phyloP scores from a whole-genome alignment of 2,329 filamentous ascomycete species.

The Clathrospora elynae region DNA sequence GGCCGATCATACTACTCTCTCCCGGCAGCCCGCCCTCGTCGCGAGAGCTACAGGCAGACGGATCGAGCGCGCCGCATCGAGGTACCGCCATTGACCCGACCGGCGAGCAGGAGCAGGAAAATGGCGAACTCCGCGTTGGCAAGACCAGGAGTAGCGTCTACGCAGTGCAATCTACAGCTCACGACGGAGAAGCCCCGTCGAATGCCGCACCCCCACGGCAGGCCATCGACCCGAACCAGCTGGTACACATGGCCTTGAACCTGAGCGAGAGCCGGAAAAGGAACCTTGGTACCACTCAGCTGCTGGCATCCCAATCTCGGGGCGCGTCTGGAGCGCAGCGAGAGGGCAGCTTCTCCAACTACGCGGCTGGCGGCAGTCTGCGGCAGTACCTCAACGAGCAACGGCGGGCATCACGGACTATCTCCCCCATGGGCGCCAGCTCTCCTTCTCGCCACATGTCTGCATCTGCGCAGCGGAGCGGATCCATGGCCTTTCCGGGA shows the following conservation, averaged over 20 bases:
- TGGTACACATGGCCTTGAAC: slow-evolving; percentile 89
- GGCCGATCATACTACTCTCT: slow-evolving; percentile 21
- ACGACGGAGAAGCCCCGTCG: slow-evolving; percentile 12
- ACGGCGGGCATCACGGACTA: slow-evolving; percentile 64
- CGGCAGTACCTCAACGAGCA: slow-evolving; percentile 75
- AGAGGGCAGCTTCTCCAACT: slow-evolving; percentile 47
- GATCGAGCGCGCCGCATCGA: slow-evolving; percentile 8
- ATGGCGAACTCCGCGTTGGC: slow-evolving; percentile 23
- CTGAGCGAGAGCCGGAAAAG: slow-evolving; percentile 77
- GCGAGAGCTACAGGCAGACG: slow-evolving; percentile 21
- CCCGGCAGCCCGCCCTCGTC: slow-evolving; percentile 28
- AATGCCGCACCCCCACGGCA: slow-evolving; percentile 47
- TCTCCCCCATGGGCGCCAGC: slow-evolving; percentile 60
- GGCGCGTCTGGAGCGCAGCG: slow-evolving; percentile 51
- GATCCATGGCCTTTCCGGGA: slow-evolving; percentile 31
- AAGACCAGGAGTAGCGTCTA: slow-evolving; percentile 26
- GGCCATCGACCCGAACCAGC: slow-evolving; percentile 81
- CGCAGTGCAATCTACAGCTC: slow-evolving; percentile 9
- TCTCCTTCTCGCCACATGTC: slow-evolving; percentile 44
- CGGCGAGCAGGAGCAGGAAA: slow-evolving; percentile 8
- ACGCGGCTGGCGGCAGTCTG: slow-evolving; percentile 62
- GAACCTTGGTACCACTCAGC: slow-evolving; percentile 64
- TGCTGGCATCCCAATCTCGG: slow-evolving; percentile 57
- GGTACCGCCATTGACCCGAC: slow-evolving; percentile 11
- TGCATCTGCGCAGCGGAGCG: slow-evolving; percentile 30